These are phyloP conservation scores for Xylaria cubensis DNA, from an alignment of 495 filamentous ascomycete genomes.

Conservation along the genomic window DNA sequence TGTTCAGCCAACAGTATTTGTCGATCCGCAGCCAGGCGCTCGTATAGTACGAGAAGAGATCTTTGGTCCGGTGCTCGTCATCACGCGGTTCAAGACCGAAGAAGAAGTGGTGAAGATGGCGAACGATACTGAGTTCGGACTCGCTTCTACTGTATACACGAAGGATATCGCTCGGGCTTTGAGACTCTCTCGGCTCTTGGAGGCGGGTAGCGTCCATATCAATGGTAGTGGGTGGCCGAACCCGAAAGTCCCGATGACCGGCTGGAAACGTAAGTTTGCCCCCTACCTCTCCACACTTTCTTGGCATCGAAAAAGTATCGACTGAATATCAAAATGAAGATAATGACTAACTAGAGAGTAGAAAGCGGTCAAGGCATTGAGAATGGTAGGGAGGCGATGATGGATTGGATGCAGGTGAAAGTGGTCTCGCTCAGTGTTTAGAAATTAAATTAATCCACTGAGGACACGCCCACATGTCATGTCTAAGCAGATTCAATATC, in stretches of 20 bases:
- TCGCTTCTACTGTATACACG: slow-evolving; percentile 78
- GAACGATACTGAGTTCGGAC: slow-evolving; percentile 73
- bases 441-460: no score
- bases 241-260: slow-evolving; percentile 39
- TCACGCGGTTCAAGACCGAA: slow-evolving; percentile 69
- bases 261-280: slow-evolving; percentile 31
- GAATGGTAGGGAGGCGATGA: slow-evolving; percentile 33
- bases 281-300: not conserved
- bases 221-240: slow-evolving; percentile 35
- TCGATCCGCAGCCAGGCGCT: slow-evolving; percentile 68
- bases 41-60: slow-evolving; percentile 60
- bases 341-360: not conserved
- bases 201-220: slow-evolving; percentile 65
- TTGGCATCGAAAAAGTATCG: not conserved
- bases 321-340: not conserved
- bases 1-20: slow-evolving; percentile 74
- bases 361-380: slow-evolving; percentile 41
- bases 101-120: slow-evolving; percentile 70
- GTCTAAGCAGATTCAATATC: no score
- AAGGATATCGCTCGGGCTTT: slow-evolving; percentile 70
- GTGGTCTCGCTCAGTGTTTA: slow-evolving; percentile 19
- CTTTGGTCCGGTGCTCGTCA: slow-evolving; percentile 74
- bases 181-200: slow-evolving; percentile 68
- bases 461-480: no score
- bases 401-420: slow-evolving; percentile 32